These are phyloP conservation scores for Trypanosoma rangeli DNA, from an alignment of 208 protist species.

Conservation along the genomic window DNA sequence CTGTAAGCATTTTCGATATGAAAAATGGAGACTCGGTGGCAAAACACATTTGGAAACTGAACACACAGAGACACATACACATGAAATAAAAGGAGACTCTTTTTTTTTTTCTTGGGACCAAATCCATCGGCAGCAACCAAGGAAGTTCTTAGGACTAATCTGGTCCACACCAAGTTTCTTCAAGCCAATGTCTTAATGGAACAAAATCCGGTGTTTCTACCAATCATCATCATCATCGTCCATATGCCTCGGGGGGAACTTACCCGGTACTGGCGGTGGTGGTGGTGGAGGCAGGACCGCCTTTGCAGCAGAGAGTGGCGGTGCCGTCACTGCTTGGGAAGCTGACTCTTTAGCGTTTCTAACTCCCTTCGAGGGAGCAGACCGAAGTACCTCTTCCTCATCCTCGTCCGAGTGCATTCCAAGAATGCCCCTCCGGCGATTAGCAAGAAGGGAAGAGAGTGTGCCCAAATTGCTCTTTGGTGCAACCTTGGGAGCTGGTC, in stretches of 20 bases:
- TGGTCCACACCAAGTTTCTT: not conserved
- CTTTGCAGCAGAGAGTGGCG: constrained; percentile 6
- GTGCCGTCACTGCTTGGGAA: not conserved
- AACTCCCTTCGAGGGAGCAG: constrained; percentile 12
- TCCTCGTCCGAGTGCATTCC: constrained; percentile 44
- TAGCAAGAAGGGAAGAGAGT: constrained; percentile 31
- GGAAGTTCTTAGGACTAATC: not conserved
- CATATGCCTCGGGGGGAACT: constrained; percentile 16
- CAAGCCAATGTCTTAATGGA: not conserved
- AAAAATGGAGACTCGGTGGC: not conserved
- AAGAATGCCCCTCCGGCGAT: constrained; percentile 33
- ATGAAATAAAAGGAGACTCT: not conserved
- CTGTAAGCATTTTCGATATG: not conserved
- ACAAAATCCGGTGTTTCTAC: not conserved
- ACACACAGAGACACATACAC: not conserved
- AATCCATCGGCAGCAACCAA: not conserved
- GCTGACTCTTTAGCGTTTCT: not conserved
- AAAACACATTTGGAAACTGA: not conserved
- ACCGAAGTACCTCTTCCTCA: constrained; percentile 13
- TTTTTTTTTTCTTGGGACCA: not conserved
- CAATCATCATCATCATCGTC: constrained; percentile 30
- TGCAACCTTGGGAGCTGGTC: constrained; percentile 10
- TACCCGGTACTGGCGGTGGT: constrained; percentile 24
- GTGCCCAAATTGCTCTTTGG: constrained; percentile 32
- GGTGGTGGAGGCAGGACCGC: constrained; percentile 12